phyloP scores from a whole-genome alignment of 257 asterid genomes.

The Anisodus acutangulus region DNA sequence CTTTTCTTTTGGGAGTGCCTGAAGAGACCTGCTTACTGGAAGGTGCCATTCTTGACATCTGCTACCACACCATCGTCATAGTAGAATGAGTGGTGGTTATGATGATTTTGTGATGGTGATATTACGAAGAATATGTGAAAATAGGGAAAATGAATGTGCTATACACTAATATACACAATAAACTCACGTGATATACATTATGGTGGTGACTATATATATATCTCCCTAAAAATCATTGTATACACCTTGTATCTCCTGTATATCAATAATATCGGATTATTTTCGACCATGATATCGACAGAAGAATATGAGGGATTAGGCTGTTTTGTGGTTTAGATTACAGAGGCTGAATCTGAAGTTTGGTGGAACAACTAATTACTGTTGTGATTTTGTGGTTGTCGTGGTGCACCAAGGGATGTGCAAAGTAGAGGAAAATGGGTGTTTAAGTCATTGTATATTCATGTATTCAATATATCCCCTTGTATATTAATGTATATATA shows the following conservation, averaged over 20 bases:
- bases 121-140: background rate
- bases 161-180: too few relatives aligned
- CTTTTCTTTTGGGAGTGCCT: background rate
- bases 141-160: background rate
- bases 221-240: background rate
- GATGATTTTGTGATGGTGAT: background rate
- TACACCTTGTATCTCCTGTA: background rate
- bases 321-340: too few relatives aligned
- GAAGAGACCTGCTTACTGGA: background rate
- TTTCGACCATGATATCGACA: too few relatives aligned
- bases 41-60: background rate
- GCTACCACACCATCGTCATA: too few relatives aligned
- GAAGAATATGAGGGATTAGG: background rate
- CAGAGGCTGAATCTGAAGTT: background rate
- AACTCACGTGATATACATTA: background rate
- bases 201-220: background rate
- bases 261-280: background rate
- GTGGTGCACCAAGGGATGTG: background rate
- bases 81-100: background rate
- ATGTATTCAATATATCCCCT: background rate
- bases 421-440: too few relatives aligned
- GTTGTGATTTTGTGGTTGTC: background rate
- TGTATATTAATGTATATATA: background rate
- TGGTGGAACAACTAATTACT: background rate
- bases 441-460: too few relatives aligned